These are phyloP conservation scores for Mariannaea sp. DNA, from an alignment of 2,329 filamentous ascomycete genomes.

Conservation along the genomic window DNA sequence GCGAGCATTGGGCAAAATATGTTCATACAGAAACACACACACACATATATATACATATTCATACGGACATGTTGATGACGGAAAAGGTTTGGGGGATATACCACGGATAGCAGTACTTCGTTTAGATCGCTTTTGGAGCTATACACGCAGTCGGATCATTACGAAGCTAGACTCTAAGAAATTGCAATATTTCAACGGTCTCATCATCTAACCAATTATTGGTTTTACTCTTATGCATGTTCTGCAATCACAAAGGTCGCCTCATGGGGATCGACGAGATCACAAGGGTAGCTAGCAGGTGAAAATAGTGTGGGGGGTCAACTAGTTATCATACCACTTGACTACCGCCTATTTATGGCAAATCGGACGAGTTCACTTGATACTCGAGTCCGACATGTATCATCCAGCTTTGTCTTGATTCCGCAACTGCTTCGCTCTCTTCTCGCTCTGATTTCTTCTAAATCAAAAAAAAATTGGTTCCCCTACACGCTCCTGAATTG, in stretches of 20 bases:
- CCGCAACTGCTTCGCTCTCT: constrained; percentile 23
- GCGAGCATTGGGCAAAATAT: neutral
- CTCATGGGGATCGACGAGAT: too few relatives aligned
- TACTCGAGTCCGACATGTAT: constrained; percentile 36
- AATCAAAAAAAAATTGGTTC: constrained; percentile 31
- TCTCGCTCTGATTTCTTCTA: constrained; percentile 6
- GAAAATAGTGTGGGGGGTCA: constrained; percentile 13
- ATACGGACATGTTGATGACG: neutral
- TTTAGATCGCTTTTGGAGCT: neutral
- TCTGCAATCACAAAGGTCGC: too few relatives aligned
- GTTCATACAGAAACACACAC: too few relatives aligned
- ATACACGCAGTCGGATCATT: neutral
- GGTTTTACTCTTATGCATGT: too few relatives aligned
- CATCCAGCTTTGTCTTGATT: constrained; percentile 21
- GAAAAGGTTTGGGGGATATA: constrained; percentile 7
- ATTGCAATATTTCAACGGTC: too few relatives aligned
- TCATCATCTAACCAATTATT: too few relatives aligned
- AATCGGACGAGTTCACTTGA: constrained; percentile 42
- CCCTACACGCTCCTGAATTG: constrained; percentile 39
- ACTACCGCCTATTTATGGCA: constrained; percentile 23
- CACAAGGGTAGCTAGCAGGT: too few relatives aligned
- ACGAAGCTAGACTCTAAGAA: too few relatives aligned
- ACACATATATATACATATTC: too few relatives aligned
- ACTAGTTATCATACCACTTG: constrained; percentile 25
- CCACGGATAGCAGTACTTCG: neutral